Percentiles rank a stretch among this genome's conserved stretches.
These are phyloP conservation scores for Claviceps cyperi DNA, from an alignment of 2,329 filamentous ascomycete species.

Conservation along the genomic window DNA sequence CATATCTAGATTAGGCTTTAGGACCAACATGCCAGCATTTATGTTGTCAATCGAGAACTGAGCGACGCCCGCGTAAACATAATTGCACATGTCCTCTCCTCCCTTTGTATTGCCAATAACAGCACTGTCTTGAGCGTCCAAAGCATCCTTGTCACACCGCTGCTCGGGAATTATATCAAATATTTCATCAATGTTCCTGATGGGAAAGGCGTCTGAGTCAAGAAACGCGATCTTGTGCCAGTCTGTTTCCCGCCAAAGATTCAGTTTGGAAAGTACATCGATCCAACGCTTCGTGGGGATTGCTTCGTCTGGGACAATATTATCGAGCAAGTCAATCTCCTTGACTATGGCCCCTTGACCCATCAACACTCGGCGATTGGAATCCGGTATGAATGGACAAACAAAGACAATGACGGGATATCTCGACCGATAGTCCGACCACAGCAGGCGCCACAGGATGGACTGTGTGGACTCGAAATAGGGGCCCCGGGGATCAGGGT, in stretches of 20 bases:
- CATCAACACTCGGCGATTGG: not conserved
- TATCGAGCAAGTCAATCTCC: conserved; percentile 1
- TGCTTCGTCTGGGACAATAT: not conserved
- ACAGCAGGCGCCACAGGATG: conserved; percentile 1
- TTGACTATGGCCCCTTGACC: conserved; percentile 1
- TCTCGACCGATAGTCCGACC: conserved; percentile 1
- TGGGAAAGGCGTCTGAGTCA: conserved; percentile 1
- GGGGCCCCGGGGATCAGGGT: not conserved
- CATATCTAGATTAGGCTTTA: conserved; percentile 3
- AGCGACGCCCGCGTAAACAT: conserved; percentile 1
- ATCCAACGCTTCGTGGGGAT: conserved; percentile 3
- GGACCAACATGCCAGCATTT: conserved; percentile 2
- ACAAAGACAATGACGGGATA: conserved; percentile 2
- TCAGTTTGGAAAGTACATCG: conserved; percentile 2
- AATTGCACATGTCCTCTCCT: conserved; percentile 1
- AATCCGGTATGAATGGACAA: conserved; percentile 1
- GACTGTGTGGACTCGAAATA: conserved; percentile 1
- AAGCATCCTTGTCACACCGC: not conserved
- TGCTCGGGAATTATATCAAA: not conserved
- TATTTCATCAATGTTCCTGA: conserved; percentile 1
- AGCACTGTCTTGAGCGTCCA: not conserved
- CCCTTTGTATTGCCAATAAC: not conserved
- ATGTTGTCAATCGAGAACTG: conserved; percentile 3
- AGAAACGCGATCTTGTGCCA: conserved; percentile 2
- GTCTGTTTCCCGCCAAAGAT: conserved; percentile 1